Percentiles rank a stretch among this genome's conserved stretches.
These are phyloP conservation scores for Trichoderma sp. DNA, from an alignment of 2,329 filamentous ascomycete genomes.

Conservation along the genomic window DNA sequence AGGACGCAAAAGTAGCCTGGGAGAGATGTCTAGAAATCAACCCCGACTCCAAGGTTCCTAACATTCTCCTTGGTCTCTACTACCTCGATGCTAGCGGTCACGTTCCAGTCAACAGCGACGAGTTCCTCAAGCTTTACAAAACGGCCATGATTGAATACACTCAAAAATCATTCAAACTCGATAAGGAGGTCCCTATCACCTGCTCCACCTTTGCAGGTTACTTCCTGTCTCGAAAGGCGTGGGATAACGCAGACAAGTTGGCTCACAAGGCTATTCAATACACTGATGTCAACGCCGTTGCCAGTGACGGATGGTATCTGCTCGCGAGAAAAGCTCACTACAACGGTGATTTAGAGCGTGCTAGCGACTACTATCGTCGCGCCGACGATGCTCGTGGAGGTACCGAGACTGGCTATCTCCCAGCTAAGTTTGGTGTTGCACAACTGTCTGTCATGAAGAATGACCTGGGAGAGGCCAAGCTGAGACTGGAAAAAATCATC, in stretches of 20 bases:
- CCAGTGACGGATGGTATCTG: slow-evolving; percentile 96
- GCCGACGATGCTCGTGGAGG: slow-evolving; percentile 91
- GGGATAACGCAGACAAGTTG: slow-evolving; percentile 78
- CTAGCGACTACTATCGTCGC: slow-evolving; percentile 81
- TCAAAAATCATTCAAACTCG: slow-evolving; percentile 88
- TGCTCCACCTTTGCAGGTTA: slow-evolving; percentile 89
- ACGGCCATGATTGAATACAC: slow-evolving; percentile 94
- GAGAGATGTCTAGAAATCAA: slow-evolving; percentile 78
- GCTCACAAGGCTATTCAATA: slow-evolving; percentile 92
- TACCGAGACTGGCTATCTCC: slow-evolving; percentile 84
- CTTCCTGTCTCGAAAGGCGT: slow-evolving; percentile 79
- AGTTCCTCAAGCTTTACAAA: slow-evolving; percentile 83
- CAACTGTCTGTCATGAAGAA: slow-evolving; percentile 83
- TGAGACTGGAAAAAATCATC: slow-evolving; percentile 90
- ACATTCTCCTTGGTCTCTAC: slow-evolving; percentile 85
- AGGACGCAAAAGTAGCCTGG: slow-evolving; percentile 89
- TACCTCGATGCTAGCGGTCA: slow-evolving; percentile 84
- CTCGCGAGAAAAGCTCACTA: slow-evolving; percentile 90
- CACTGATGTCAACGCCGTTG: slow-evolving; percentile 93
- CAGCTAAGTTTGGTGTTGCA: slow-evolving; percentile 90
- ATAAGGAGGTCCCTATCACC: slow-evolving; percentile 85
- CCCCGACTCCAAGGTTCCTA: slow-evolving; percentile 82
- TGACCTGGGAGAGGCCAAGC: slow-evolving; percentile 88
- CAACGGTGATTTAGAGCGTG: slow-evolving; percentile 69
- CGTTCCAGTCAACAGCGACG: slow-evolving; percentile 76